Evolutionary conservation across 768 basidiomycete genomes (phyloP).

Genomic region (Kwoniella newhampshirensis): DNA sequence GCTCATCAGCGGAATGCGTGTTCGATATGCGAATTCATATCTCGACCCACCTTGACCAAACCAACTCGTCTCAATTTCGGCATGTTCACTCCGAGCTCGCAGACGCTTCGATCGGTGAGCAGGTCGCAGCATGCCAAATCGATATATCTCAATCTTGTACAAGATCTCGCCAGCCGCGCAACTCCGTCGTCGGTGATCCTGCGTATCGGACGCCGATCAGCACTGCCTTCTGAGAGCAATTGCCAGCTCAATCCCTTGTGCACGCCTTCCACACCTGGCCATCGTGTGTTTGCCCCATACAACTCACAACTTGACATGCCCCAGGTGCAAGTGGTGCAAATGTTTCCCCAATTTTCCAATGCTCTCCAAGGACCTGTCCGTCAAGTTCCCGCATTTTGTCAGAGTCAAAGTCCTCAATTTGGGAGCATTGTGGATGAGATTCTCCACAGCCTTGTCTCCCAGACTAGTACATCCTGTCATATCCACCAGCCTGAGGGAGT

Average conservation of each 20-base stretch:
- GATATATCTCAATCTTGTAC: conserved; percentile 87
- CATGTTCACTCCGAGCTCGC: conserved; percentile 75
- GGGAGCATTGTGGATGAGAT: conserved; percentile 74
- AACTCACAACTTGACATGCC: conserved; percentile 67
- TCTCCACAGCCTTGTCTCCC: conserved; percentile 78
- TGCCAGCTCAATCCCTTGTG: background rate
- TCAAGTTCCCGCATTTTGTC: conserved; percentile 76
- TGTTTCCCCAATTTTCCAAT: conserved; percentile 87
- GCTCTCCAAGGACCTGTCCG: conserved; percentile 76
- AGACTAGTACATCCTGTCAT: conserved; percentile 78
- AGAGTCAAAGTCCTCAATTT: conserved; percentile 82
- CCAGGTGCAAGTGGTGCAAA: conserved; percentile 91
- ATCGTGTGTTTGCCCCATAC: too few species aligned
- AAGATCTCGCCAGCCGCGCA: conserved; percentile 74
- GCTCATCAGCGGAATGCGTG: background rate
- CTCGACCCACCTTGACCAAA: conserved; percentile 68
- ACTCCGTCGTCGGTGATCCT: conserved; percentile 89
- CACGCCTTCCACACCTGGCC: background rate
- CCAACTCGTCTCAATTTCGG: conserved; percentile 92
- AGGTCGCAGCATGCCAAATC: conserved; percentile 89
- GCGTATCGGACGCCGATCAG: too few species aligned
- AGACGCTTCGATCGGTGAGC: conserved; percentile 90
- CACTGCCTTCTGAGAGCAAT: too few species aligned
- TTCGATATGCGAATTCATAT: background rate
- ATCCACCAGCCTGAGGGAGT: conserved; percentile 89